Evolutionary conservation across 495 filamentous ascomycete genomes (phyloP), one percentile per base, ranked within the genome.

Genomic region (Acidiella bohemica): DNA sequence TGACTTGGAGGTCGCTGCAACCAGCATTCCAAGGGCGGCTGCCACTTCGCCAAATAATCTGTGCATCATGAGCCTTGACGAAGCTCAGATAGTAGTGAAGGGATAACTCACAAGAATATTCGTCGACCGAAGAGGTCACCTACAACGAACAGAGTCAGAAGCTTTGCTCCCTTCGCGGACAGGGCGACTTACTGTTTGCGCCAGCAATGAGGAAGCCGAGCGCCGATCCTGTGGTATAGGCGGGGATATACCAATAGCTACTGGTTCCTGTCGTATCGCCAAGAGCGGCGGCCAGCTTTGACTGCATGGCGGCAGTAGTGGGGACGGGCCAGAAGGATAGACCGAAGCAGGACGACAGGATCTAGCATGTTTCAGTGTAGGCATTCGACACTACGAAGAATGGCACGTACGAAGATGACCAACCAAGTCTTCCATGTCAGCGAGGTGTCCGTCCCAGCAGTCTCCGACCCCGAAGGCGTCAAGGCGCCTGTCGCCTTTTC

Each of bases 271-370:
- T 40, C 5, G 13, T 12, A 23, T 57, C 50, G 17, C 56, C 56
- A 0, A 60, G 39, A 18, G 55, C 39, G 5, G 47, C 43, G 13
- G 58, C 54, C 7, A 58, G 41, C 17, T 46, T 25, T 8, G 25
- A 36, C 27, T 53, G 42, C 31, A 51, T 41, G 2, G 53, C 46
- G 21, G 44, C 50, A 12, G 55, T 39, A 25, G 46, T 37, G 1
- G 58, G 58, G 1, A 59, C 56, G 34, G 53, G 48, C 58, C 58
- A 60, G 44, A 59, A 60, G n/a, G 57, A 57, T 31, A 60, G 46
- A 16, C 54, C 58, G 39, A 59, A 59, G 17, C 43, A 46, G 16
- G 52, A 24, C 1, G 54, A 37, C 8, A 60, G 44, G 32, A 60
- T 59, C 50, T 57, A 24, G 14, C 4, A 4, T 11, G 3, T 11